Conservation (phyloP, 1,284 basidiomycete genomes). For the Chiua sp. region DNA sequence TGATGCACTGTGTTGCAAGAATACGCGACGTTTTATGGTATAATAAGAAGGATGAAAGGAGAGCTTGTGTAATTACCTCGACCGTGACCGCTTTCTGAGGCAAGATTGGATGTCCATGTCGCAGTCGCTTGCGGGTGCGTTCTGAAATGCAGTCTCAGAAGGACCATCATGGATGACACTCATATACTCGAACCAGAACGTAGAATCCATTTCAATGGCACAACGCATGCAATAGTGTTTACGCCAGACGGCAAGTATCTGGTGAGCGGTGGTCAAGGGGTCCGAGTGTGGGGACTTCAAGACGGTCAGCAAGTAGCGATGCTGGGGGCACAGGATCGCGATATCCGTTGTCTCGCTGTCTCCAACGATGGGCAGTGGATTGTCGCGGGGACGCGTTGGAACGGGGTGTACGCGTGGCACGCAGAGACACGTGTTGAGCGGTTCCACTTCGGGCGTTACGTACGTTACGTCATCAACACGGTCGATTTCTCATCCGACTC, state of each 20-base stretch:
- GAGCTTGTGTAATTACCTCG: too few relatives aligned
- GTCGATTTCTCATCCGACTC: conserved; percentile 16
- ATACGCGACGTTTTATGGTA: too few relatives aligned
- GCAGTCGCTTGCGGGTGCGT: too few relatives aligned
- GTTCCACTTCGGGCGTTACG: neutral
- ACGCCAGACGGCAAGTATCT: neutral
- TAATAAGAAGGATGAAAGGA: too few relatives aligned
- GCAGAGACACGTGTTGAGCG: neutral
- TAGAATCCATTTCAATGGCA: too few relatives aligned
- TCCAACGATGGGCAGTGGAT: conserved; percentile 6
- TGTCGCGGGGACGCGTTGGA: neutral
- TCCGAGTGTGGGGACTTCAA: conserved; percentile 1
- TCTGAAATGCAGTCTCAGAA: too few relatives aligned
- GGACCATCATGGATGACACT: too few relatives aligned
- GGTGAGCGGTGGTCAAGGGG: neutral
- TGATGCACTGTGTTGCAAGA: too few relatives aligned
- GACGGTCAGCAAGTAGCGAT: neutral
- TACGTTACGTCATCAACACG: rapidly evolving
- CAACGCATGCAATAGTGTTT: neutral
- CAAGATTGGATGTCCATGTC: too few relatives aligned
- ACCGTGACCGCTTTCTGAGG: too few relatives aligned
- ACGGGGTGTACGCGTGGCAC: neutral
- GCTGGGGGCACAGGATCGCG: too few relatives aligned
- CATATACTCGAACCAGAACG: too few relatives aligned
- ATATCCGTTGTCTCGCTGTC: neutral